These are phyloP conservation scores for Lentinula detonsa DNA, from an alignment of 768 basidiomycete species.

Conservation along the genomic window DNA sequence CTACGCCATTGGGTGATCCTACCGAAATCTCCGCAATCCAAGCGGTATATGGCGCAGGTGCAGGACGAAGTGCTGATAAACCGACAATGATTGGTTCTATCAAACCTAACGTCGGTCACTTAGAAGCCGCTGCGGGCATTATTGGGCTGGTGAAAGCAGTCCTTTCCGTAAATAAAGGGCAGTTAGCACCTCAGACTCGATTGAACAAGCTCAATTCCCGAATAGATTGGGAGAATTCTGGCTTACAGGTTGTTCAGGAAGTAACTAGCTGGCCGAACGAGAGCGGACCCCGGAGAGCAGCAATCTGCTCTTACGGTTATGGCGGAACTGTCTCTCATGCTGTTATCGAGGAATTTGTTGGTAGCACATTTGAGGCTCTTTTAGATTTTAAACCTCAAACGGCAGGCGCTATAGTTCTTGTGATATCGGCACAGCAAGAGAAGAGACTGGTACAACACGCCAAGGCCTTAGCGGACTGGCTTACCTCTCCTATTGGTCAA, in stretches of 20 bases:
- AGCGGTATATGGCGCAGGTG: constrained; percentile 16
- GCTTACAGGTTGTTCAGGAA: not conserved
- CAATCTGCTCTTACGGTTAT: not conserved
- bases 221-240: constrained; percentile 1
- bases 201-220: not conserved
- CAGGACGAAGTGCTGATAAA: constrained; percentile 7
- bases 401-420: not conserved
- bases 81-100: constrained; percentile 22
- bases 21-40: constrained; percentile 37
- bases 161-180: not conserved
- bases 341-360: not conserved
- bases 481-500: not conserved
- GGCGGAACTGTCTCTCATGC: constrained; percentile 1
- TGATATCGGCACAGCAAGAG: not conserved
- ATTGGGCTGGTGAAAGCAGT: not conserved
- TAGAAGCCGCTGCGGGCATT: not conserved
- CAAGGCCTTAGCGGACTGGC: not conserved
- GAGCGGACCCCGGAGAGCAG: not conserved
- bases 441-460: not conserved
- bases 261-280: not conserved
- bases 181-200: not conserved
- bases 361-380: not conserved
- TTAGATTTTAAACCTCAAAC: not conserved
- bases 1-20: constrained; percentile 34
- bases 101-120: constrained; percentile 26